A percentile compares a stretch with the other conserved stretches of the same genome.
Conservation (phyloP, 2,329 filamentous ascomycete genomes). For the Aureobasidium sp. region DNA sequence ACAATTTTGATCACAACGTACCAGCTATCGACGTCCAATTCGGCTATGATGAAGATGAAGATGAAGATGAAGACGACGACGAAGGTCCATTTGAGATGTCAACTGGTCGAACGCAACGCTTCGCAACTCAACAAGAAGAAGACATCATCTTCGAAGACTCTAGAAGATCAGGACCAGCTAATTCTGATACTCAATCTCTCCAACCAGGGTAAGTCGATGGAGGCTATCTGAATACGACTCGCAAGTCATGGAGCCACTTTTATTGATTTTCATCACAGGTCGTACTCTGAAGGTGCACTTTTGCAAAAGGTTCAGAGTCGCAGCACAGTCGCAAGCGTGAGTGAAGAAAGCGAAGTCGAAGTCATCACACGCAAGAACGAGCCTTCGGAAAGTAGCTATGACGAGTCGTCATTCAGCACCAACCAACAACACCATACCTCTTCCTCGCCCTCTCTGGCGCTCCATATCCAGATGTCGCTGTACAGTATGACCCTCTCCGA, state of each 20-base stretch:
- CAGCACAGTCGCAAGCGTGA: constrained; percentile 19
- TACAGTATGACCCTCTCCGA: constrained; percentile 56
- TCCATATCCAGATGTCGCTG: constrained; percentile 64
- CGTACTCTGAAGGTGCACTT: constrained; percentile 3
- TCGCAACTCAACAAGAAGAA: background rate
- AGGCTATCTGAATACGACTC: background rate
- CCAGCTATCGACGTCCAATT: constrained; percentile 12
- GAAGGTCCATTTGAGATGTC: constrained; percentile 2
- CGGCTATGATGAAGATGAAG: constrained; percentile 6
- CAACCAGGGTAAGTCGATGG: background rate
- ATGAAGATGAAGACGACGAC: background rate
- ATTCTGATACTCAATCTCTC: constrained; percentile 8
- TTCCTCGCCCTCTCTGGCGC: constrained; percentile 34
- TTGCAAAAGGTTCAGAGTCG: constrained; percentile 25
- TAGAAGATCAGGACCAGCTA: background rate
- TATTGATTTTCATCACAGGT: background rate
- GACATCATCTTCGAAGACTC: constrained; percentile 1
- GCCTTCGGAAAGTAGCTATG: constrained; percentile 27
- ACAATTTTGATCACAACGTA: background rate
- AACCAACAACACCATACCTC: background rate
- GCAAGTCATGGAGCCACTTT: no score
- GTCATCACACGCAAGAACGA: constrained; percentile 38
- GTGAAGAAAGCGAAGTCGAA: constrained; percentile 41
- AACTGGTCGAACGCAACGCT: background rate
- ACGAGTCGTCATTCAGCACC: constrained; percentile 18